A percentile compares a stretch with the other conserved stretches of the same genome.
These are phyloP conservation scores for Penicillium psychrofluorescens DNA, from an alignment of 495 filamentous ascomycete species.

Conservation along the genomic window DNA sequence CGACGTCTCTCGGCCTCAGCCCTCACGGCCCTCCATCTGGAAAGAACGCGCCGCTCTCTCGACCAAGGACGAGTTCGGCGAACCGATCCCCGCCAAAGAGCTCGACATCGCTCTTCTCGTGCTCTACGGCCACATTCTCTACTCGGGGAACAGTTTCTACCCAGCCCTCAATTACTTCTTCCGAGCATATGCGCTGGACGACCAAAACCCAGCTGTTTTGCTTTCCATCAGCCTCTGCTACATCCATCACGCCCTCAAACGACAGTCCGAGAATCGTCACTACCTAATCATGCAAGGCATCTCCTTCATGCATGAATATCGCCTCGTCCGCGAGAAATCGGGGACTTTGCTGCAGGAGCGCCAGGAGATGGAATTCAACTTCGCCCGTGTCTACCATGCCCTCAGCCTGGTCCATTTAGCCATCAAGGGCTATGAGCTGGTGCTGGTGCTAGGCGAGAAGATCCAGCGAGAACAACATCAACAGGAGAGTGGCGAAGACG, in stretches of 20 bases:
- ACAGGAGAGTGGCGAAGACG: conserved; percentile 13
- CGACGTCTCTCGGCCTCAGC: conserved; percentile 12
- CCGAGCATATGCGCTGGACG: conserved; percentile 74
- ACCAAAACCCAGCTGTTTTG: conserved; percentile 66
- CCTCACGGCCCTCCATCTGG: conserved; percentile 26
- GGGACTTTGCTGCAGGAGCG: conserved; percentile 37
- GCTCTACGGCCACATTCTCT: conserved; percentile 83
- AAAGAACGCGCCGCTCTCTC: conserved; percentile 44
- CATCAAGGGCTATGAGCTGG: conserved; percentile 62
- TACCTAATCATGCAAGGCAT: conserved; percentile 78
- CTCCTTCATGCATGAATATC: conserved; percentile 73
- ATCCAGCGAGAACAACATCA: conserved; percentile 22
- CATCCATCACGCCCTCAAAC: conserved; percentile 77
- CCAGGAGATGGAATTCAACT: conserved; percentile 88
- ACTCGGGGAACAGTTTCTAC: conserved; percentile 67
- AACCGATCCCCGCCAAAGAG: conserved; percentile 40
- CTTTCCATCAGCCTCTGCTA: conserved; percentile 65
- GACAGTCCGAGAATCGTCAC: conserved; percentile 83
- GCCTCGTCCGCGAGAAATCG: conserved; percentile 42
- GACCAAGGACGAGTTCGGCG: conserved; percentile 39
- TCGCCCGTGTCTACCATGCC: conserved; percentile 72
- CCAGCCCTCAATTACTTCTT: conserved; percentile 88
- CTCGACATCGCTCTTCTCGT: conserved; percentile 72
- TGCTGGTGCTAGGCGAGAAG: conserved; percentile 38
- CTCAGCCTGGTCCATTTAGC: conserved; percentile 76